Conservation (phyloP, 2,329 filamentous ascomycete species). For the Ceratocystis cacaofunesta region DNA sequence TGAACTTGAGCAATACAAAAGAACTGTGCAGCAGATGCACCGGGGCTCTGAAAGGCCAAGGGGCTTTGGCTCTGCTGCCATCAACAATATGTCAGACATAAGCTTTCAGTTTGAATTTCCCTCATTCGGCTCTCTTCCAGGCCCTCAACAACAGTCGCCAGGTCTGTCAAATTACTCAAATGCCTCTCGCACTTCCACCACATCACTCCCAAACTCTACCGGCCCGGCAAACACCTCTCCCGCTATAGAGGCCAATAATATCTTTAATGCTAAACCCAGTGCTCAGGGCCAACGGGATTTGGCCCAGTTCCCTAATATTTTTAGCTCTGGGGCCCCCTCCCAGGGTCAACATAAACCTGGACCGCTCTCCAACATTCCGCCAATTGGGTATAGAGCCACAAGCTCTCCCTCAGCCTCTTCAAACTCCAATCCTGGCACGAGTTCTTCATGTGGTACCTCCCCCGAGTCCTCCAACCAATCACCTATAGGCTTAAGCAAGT, state of each 20-base stretch:
- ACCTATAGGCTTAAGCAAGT: constrained; percentile 45
- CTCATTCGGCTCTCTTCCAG: constrained; percentile 66
- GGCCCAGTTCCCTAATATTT: constrained; percentile 11
- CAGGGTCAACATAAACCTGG: constrained; percentile 7
- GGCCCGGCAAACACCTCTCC: background rate
- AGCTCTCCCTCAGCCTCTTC: constrained; percentile 52
- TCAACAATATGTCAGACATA: constrained; percentile 52
- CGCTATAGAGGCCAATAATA: constrained; percentile 1
- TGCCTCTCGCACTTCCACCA: background rate
- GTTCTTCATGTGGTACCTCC: constrained; percentile 59
- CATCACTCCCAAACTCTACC: constrained; percentile 18
- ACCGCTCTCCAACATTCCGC: background rate
- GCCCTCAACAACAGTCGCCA: constrained; percentile 24
- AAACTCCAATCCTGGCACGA: constrained; percentile 43
- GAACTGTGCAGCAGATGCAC: constrained; percentile 53
- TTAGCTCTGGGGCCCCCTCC: constrained; percentile 3
- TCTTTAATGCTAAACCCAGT: background rate
- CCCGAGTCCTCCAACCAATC: constrained; percentile 63
- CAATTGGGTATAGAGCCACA: constrained; percentile 33
- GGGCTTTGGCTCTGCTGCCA: constrained; percentile 32
- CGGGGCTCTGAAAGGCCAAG: constrained; percentile 20
- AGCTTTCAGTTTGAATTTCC: constrained; percentile 95
- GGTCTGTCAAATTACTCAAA: background rate
- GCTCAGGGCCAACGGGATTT: constrained; percentile 5
- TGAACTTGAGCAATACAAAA: constrained; percentile 82